phyloP scores from a whole-genome alignment of 2,329 filamentous ascomycete genomes.

The Leptographium flavum region DNA sequence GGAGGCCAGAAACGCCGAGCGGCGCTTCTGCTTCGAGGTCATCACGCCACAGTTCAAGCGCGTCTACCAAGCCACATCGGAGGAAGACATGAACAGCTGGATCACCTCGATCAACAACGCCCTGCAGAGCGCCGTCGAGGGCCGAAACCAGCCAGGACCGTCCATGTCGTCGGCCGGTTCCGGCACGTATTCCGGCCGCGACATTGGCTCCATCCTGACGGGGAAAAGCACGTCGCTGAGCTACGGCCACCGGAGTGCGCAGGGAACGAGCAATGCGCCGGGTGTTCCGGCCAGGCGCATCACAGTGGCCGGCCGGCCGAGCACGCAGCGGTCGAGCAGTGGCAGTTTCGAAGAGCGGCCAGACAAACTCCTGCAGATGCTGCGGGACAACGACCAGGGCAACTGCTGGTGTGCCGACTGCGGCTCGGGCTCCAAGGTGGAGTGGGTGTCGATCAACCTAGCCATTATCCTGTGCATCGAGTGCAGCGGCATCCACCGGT shows the following conservation, averaged over 20 bases:
- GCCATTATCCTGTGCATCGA: conserved; percentile 95
- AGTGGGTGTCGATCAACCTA: conserved; percentile 98
- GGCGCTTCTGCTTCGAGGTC: conserved; percentile 94
- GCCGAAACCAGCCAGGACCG: conserved; percentile 38
- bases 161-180: conserved; percentile 24
- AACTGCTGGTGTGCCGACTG: conserved; percentile 94
- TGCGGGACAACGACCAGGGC: conserved; percentile 81
- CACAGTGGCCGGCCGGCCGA: conserved; percentile 79
- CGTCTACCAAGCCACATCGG: conserved; percentile 93
- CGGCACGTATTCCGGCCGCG: conserved; percentile 51
- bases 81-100: conserved; percentile 97
- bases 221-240: conserved; percentile 71
- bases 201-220: conserved; percentile 85
- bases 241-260: conserved; percentile 27
- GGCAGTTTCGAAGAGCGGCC: conserved; percentile 69
- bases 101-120: conserved; percentile 95
- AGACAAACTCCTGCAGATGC: conserved; percentile 70
- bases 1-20: conserved; percentile 85
- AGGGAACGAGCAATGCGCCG: conserved; percentile 26
- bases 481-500: conserved; percentile 93
- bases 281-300: conserved; percentile 65
- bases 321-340: conserved; percentile 46
- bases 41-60: conserved; percentile 94
- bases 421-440: conserved; percentile 78
- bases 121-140: conserved; percentile 87